Evolutionary conservation across 2,329 filamentous ascomycete species (phyloP).

Genomic region (Dactylonectria estremocensis): DNA sequence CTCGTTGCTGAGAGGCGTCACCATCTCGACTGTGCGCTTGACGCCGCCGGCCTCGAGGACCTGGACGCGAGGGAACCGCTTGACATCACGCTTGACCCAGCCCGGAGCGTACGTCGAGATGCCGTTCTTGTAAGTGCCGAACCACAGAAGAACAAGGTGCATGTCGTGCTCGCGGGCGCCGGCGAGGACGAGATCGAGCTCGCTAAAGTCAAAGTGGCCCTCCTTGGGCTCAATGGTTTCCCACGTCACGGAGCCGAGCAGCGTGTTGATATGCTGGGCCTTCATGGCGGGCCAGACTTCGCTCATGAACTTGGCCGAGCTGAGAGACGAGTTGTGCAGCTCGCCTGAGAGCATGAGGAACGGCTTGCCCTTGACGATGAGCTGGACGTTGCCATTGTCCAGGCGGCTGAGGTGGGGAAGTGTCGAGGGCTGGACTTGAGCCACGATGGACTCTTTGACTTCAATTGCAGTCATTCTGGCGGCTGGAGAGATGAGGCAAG

Average conservation of each 20-base stretch:
- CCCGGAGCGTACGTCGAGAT: constrained; percentile 54
- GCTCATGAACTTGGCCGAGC: constrained; percentile 52
- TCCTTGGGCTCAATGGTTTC: constrained; percentile 56
- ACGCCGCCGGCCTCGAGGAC: constrained; percentile 52
- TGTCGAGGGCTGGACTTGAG: not conserved
- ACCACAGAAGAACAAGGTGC: constrained; percentile 57
- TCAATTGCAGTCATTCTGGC: constrained; percentile 36
- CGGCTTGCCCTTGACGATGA: constrained; percentile 56
- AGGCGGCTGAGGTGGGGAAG: constrained; percentile 40
- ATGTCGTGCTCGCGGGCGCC: constrained; percentile 52
- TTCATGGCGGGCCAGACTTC: constrained; percentile 52
- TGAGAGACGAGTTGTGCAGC: constrained; percentile 56
- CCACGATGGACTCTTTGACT: constrained; percentile 2
- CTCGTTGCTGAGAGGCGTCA: constrained; percentile 50
- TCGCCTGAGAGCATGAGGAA: constrained; percentile 55
- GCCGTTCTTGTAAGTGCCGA: constrained; percentile 58
- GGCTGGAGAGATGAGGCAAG: constrained; percentile 1
- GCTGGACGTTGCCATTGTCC: constrained; percentile 50
- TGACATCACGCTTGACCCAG: constrained; percentile 55
- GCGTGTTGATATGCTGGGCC: constrained; percentile 53
- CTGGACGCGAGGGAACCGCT: constrained; percentile 54
- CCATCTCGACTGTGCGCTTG: constrained; percentile 52
- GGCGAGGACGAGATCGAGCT: constrained; percentile 53
- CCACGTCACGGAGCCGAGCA: constrained; percentile 56
- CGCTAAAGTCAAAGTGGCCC: constrained; percentile 53